Percentiles rank a stretch among this genome's conserved stretches.
These are phyloP conservation scores for Fomitiporia mediterranea DNA, from an alignment of 1,284 basidiomycete species.

Conservation along the genomic window DNA sequence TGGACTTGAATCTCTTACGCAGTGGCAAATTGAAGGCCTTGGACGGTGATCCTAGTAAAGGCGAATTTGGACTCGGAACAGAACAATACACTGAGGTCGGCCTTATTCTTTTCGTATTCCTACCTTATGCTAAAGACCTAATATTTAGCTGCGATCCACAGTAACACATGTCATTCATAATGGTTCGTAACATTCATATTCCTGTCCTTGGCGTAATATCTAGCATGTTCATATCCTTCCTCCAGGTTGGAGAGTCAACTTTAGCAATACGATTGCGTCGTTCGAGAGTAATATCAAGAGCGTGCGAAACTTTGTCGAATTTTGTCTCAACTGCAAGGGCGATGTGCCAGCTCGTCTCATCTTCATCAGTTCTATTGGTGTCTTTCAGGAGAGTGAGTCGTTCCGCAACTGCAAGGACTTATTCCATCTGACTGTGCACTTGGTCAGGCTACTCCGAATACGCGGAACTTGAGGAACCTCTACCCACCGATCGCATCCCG, in stretches of 20 bases:
- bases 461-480: neutral
- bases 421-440: neutral
- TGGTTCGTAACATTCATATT: conserved; percentile 7
- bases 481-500: conserved; percentile 24
- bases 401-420: neutral
- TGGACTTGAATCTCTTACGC: too few species aligned
- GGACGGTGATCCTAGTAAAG: too few species aligned
- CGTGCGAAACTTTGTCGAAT: conserved; percentile 26
- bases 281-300: conserved; percentile 26
- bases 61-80: too few species aligned
- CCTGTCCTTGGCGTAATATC: neutral
- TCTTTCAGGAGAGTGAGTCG: conserved; percentile 25
- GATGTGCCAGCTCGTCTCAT: conserved; percentile 27
- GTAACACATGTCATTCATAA: conserved; percentile 25
- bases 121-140: neutral
- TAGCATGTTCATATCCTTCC: conserved; percentile 30
- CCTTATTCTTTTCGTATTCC: neutral
- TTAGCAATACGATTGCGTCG: conserved; percentile 29
- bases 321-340: conserved; percentile 29
- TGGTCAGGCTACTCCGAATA: neutral
- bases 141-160: conserved; percentile 14
- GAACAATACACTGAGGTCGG: conserved; percentile 27
- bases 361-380: conserved; percentile 33
- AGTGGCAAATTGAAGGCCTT: too few species aligned
- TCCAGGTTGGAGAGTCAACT: too few species aligned